Base-by-base conservation (phyloP, 345 rosid genomes). In the Cardamine occulta region DNA sequence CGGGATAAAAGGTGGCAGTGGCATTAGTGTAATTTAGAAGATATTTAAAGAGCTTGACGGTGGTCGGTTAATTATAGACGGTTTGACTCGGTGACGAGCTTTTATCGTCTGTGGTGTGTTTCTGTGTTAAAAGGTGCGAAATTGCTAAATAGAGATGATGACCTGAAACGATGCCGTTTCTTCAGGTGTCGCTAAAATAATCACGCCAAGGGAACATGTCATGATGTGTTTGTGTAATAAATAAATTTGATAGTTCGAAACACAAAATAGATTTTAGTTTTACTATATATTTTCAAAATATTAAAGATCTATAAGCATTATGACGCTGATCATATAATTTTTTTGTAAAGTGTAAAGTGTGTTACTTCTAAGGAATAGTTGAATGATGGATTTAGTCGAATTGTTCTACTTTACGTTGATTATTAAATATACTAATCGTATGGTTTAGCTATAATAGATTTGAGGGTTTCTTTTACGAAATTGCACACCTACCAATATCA, bases 1-100 rank as follows among this genome's bases (percentile, higher is more conserved):
- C 4, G 80, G 79, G 13, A 68, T 68, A 14, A 74, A 80, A 12
- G 78, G 70, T 4, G 80, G 78, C 21, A 72, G 75, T 73, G 56
- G 73, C 80, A 76, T 78, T 72, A 55, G 82, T 68, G 79, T 74
- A 78, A 77, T 17, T 8, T 1, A 31, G 7, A 19, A 26, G 1
- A 1, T 6, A 24, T 21, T 58, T 2, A 29, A 40, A 53, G 17
- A 53, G 9, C 11, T 4, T 19, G 76, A 39, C 40, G 67, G 75
- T 45, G 73, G 58, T 57, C 65, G 72, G 69, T 70, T 18, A 59
- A 39, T 59, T 54, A 54, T 60, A 63, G 60, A 19, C 5, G 39
- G 26, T 40, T 48, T 39, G 39, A 15, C 34, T 64, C 45, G 26
- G 31, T 39, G 52, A 40, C 14, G 10, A 45, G 52, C 3, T 42